Evolutionary conservation across 345 rosid species (phyloP).

Genomic region (Lenwebbia sp.): DNA sequence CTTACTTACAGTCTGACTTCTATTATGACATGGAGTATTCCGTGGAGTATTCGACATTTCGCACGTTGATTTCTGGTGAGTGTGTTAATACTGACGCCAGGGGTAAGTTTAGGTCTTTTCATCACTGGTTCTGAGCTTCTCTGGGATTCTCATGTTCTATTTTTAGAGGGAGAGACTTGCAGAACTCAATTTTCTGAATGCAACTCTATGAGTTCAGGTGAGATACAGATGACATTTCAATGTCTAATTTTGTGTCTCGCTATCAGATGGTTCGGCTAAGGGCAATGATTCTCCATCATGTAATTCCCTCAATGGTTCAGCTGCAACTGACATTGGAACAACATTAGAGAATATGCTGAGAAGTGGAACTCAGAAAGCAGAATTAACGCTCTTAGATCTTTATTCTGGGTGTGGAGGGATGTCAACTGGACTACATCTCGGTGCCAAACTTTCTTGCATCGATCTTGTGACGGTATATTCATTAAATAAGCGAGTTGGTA

Average conservation of each 20-base stretch:
- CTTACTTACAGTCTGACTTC: constrained; percentile 31
- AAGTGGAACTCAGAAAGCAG: constrained; percentile 21
- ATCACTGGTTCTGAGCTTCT: neutral
- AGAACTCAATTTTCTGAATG: neutral
- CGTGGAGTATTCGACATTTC: constrained; percentile 87
- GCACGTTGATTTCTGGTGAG: constrained; percentile 44
- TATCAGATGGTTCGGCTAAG: neutral
- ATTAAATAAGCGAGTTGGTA: constrained; percentile 29
- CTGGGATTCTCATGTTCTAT: neutral
- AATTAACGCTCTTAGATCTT: constrained; percentile 61
- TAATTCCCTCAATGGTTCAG: constrained; percentile 4
- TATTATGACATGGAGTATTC: constrained; percentile 91
- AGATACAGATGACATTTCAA: neutral
- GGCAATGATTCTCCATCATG: constrained; percentile 3
- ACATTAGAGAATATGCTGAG: constrained; percentile 12
- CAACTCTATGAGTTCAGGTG: neutral
- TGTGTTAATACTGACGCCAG: neutral
- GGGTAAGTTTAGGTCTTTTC: neutral
- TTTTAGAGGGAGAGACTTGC: neutral
- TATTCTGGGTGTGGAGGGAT: constrained; percentile 98
- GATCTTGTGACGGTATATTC: constrained; percentile 68
- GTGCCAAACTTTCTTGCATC: constrained; percentile 58
- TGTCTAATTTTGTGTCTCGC: neutral
- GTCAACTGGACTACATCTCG: constrained; percentile 92
- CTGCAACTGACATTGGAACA: constrained; percentile 4